Base-by-base conservation (phyloP, 768 basidiomycete species). In the Serpula lacrymans region DNA sequence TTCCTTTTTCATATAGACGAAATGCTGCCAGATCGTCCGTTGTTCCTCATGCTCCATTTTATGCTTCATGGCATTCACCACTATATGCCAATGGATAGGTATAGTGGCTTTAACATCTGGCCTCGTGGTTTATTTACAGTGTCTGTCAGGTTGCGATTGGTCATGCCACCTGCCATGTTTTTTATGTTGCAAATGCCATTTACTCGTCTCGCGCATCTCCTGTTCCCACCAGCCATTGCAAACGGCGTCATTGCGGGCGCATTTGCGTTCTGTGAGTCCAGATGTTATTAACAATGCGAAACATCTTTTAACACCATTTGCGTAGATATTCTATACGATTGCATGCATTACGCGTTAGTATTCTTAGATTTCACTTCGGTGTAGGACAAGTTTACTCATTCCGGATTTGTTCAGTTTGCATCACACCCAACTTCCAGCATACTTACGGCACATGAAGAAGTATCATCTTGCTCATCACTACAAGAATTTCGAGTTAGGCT, bases 391-490 rank as follows among this genome's bases (percentile, higher is more conserved):
- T 33, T 26, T 33, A 44, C 42, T 57, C 31, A 50, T 50, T 22
- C 37, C 42, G 42, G 41, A 46, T 49, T 37, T 20, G 32, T 46
- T 24, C 49, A 80, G 83, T 17, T 71, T 93, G 42, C 93, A 95
- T 59, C 92, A 96, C 66, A 84, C 88, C 3, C 80, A 71, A 50
- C 78, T 95, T 17, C 91, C 92, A 3, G 69, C 81, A 25, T 96
- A 97, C 66, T 61, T 98, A 66, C 75, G 74, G 43, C 85, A 92
- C 58, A 86, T 89, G 87, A 99, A 99, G 73, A 88, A 88, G 59
- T 98, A 97, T 58, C 96, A 99, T 54, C 77, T 99, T 48, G 93
- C 91, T 6, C 94, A 97, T 57, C 95, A 97, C 62, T 96, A 95
- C 72, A 96, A 96, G 67, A 95, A 96, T 70, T 95, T 91, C 60